Evolutionary conservation across 1,139 yeast genomes (phyloP).

Genomic region (Hansenula lynferdii): DNA sequence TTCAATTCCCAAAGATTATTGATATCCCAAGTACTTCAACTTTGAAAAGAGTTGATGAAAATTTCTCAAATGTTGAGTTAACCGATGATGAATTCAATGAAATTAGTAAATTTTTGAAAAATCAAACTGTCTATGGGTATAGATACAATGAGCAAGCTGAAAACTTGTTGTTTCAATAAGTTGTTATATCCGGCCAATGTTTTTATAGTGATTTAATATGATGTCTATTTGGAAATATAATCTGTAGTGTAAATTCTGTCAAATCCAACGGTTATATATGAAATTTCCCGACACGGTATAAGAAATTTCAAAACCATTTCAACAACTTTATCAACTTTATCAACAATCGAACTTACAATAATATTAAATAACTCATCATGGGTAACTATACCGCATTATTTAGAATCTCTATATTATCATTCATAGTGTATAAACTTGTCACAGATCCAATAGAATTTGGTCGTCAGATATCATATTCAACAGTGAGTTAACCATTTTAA

Average conservation of each 20-base stretch:
- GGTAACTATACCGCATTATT: not conserved
- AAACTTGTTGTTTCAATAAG: slow-evolving; percentile 7
- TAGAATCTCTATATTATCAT: not conserved
- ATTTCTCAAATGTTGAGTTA: slow-evolving; percentile 44
- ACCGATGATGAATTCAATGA: slow-evolving; percentile 48
- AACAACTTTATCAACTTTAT: too few species aligned
- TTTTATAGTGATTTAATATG: too few species aligned
- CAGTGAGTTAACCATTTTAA: not conserved
- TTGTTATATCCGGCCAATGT: too few species aligned
- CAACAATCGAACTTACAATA: too few species aligned
- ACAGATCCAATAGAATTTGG: not conserved
- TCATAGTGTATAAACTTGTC: not conserved
- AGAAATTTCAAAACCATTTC: too few species aligned
- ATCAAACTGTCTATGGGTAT: slow-evolving; percentile 39
- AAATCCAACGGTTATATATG: too few species aligned
- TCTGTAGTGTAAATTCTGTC: too few species aligned
- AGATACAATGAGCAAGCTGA: slow-evolving; percentile 36
- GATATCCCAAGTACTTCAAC: slow-evolving; percentile 81
- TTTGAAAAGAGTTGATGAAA: slow-evolving; percentile 52
- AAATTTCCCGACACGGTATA: too few species aligned
- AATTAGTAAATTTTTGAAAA: slow-evolving; percentile 39
- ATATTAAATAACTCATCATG: too few species aligned
- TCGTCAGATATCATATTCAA: not conserved
- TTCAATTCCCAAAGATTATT: slow-evolving; percentile 49
- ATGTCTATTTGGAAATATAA: too few species aligned